phyloP scores from a whole-genome alignment of 257 asterid species.

The Schizonepeta tenuifolia region DNA sequence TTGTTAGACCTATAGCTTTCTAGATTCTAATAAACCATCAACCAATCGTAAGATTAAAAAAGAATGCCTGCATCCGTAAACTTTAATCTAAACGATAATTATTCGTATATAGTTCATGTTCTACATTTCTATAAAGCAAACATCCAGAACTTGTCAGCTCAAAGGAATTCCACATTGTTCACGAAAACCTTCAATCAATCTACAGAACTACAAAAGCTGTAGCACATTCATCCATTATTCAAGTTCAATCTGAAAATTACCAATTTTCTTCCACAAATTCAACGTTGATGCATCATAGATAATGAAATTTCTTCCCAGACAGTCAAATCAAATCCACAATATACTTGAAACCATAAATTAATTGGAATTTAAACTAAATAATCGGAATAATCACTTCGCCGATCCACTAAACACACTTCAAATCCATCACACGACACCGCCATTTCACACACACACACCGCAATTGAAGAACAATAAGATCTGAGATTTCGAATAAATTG shows the following conservation, averaged over 20 bases:
- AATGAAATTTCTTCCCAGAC: slow-evolving; percentile 4
- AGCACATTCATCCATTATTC: slow-evolving; percentile 13
- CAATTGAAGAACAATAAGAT: neutral
- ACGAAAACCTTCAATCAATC: slow-evolving; percentile 7
- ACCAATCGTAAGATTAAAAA: neutral
- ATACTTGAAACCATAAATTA: neutral
- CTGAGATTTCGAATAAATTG: neutral
- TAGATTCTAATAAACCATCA: neutral
- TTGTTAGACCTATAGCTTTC: neutral
- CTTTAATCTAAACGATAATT: neutral
- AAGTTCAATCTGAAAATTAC: neutral
- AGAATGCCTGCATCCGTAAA: neutral
- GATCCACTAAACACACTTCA: slow-evolving; percentile 32
- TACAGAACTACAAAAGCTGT: slow-evolving; percentile 4
- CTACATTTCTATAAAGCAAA: neutral
- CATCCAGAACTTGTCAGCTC: neutral
- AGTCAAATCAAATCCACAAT: neutral
- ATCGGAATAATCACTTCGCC: neutral
- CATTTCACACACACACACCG: neutral
- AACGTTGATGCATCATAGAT: neutral
- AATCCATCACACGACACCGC: slow-evolving; percentile 17
- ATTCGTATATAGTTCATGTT: neutral
- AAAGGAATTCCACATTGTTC: neutral
- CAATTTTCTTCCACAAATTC: slow-evolving; percentile 8
- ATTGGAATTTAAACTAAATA: neutral